A percentile compares a stretch with the other conserved stretches of the same genome.
Evolutionary conservation across 2,329 filamentous ascomycete genomes (phyloP).

Genomic region (Penicillium sp.): DNA sequence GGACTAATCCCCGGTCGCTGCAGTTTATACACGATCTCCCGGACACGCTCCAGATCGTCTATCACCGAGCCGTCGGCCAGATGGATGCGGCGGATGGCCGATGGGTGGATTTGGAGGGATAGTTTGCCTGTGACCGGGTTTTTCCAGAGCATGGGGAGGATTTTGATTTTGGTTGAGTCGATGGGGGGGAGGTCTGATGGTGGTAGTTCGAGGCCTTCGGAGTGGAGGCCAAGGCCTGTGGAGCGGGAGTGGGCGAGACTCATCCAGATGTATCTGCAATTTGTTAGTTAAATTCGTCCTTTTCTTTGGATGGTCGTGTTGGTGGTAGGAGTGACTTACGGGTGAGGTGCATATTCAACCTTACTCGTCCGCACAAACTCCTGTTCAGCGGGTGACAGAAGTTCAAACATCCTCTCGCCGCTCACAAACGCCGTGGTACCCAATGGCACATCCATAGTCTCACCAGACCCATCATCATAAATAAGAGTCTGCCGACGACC

Average conservation of each 20-base stretch:
- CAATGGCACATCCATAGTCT: slow-evolving; percentile 71
- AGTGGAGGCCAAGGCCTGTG: slow-evolving; percentile 73
- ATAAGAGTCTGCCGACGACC: slow-evolving; percentile 70
- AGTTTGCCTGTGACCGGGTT: slow-evolving; percentile 73
- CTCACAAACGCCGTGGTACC: slow-evolving; percentile 79
- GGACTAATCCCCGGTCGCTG: slow-evolving; percentile 77
- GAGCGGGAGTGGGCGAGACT: slow-evolving; percentile 68
- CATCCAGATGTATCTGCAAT: slow-evolving; percentile 72
- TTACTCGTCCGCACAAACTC: slow-evolving; percentile 69
- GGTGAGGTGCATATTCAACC: slow-evolving; percentile 78
- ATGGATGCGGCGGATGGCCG: slow-evolving; percentile 72
- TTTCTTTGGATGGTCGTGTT: neutral
- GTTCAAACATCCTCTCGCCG: slow-evolving; percentile 72
- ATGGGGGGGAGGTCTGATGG: slow-evolving; percentile 67
- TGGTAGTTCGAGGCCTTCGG: slow-evolving; percentile 68
- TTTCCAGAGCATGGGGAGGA: slow-evolving; percentile 77
- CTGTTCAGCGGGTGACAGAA: slow-evolving; percentile 69
- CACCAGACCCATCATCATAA: slow-evolving; percentile 74
- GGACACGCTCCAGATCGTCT: slow-evolving; percentile 69
- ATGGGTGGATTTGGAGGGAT: slow-evolving; percentile 76
- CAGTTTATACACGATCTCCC: slow-evolving; percentile 72
- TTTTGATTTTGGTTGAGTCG: slow-evolving; percentile 70
- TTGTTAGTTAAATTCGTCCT: neutral
- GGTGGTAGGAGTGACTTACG: slow-evolving; percentile 51
- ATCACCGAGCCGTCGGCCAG: slow-evolving; percentile 69